These are phyloP conservation scores for Phytophthora lateralis DNA, from an alignment of 352 stramenopile genomes.

Conservation along the genomic window DNA sequence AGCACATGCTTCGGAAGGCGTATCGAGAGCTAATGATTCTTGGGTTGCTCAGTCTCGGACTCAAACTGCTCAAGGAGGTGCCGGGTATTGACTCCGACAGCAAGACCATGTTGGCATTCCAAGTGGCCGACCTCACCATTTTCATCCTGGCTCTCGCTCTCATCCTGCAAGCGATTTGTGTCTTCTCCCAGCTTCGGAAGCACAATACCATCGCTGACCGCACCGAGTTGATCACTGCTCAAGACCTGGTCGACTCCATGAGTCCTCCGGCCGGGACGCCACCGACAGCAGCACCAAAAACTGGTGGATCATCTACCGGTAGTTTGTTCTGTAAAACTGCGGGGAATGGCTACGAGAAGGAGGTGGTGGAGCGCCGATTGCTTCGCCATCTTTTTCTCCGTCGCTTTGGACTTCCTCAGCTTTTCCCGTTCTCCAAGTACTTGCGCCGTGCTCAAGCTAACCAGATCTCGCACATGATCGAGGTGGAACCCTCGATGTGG, in stretches of 20 bases:
- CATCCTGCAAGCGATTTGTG: constrained; percentile 53
- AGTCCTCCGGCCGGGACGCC: constrained; percentile 8
- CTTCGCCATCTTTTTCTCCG: constrained; percentile 55
- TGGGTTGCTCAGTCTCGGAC: constrained; percentile 53
- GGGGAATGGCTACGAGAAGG: constrained; percentile 4
- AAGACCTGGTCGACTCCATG: constrained; percentile 43
- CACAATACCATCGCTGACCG: constrained; percentile 44
- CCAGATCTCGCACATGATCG: constrained; percentile 83
- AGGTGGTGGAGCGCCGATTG: constrained; percentile 41
- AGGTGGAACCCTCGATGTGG: constrained; percentile 76
- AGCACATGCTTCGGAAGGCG: constrained; percentile 71
- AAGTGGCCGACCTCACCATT: constrained; percentile 59
- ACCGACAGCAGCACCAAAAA: background rate
- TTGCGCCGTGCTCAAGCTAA: constrained; percentile 71
- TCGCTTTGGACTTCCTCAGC: constrained; percentile 48
- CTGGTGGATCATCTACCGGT: background rate
- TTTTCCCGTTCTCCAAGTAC: constrained; percentile 81
- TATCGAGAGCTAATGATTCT: constrained; percentile 71
- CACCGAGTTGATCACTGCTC: constrained; percentile 50
- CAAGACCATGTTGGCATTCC: constrained; percentile 51
- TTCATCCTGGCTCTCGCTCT: constrained; percentile 62
- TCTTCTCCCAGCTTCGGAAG: constrained; percentile 51
- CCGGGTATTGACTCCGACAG: constrained; percentile 31
- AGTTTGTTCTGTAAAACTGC: constrained; percentile 13
- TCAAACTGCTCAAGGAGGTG: constrained; percentile 59